Evolutionary conservation across 768 basidiomycete species (phyloP).

Genomic region (Tremella mesenterica): DNA sequence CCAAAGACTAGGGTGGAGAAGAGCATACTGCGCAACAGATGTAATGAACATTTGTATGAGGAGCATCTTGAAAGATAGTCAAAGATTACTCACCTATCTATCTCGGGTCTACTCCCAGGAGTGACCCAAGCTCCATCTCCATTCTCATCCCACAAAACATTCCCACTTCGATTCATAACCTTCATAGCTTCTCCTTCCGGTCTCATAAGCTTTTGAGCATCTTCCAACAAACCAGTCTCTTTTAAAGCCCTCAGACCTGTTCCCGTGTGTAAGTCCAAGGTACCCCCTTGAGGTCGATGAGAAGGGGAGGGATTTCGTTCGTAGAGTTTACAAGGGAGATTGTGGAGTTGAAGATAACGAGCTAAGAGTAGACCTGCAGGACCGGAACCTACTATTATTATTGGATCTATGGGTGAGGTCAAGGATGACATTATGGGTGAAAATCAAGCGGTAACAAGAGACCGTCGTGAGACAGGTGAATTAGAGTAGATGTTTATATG

Average conservation of each 20-base stretch:
- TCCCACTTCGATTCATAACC: conserved; percentile 22
- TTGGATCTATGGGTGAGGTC: too few species aligned
- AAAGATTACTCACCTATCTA: conserved; percentile 17
- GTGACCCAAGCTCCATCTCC: background rate
- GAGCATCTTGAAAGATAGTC: too few species aligned
- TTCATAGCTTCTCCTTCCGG: conserved; percentile 27
- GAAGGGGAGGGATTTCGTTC: conserved; percentile 24
- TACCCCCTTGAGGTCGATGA: conserved; percentile 28
- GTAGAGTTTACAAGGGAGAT: conserved; percentile 22
- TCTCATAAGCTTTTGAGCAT: conserved; percentile 24
- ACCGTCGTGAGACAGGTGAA: too few species aligned
- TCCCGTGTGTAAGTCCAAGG: conserved; percentile 37
- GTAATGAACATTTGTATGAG: too few species aligned
- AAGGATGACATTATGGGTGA: too few species aligned
- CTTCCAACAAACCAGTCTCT: conserved; percentile 24
- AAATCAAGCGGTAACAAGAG: too few species aligned
- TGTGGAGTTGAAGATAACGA: conserved; percentile 28
- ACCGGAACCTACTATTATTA: conserved; percentile 40
- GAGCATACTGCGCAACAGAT: too few species aligned
- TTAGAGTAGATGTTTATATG: too few species aligned
- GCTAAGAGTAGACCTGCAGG: conserved; percentile 38
- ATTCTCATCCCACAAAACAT: conserved; percentile 18
- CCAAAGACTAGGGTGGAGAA: too few species aligned
- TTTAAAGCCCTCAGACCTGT: conserved; percentile 30
- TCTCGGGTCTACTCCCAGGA: conserved; percentile 15